Base-by-base conservation (phyloP, 345 rosid genomes). In the Citrus unshiu region DNA sequence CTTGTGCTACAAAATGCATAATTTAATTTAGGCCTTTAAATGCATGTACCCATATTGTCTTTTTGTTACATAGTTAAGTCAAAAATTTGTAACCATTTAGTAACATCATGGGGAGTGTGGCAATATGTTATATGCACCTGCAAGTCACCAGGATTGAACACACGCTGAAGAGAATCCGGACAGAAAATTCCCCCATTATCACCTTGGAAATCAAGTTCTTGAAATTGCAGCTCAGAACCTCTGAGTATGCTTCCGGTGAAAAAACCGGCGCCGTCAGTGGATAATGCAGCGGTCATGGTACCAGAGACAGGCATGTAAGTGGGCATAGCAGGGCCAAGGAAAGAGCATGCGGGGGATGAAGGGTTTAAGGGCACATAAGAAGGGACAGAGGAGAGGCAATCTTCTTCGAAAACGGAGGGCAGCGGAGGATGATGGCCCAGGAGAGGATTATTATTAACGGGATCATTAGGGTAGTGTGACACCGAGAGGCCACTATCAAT, bases 301-400 rank as follows among this genome's bases (percentile, higher is more conserved):
- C 83, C 88, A 6, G 82, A 54, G 7, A 18, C 68, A 62, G 87
- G 70, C 87, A 88, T 79, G 85, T 81, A 88, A 0, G 83, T 1
- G 13, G 86, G 72, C 75, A 89, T 78, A 60, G 81, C 76, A 56
- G 95, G 86, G 66, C 85, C 84, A 25, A 82, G 85, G 56, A 88
- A 87, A 27, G 93, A 83, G 74, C 88, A 82, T 9, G 89, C 81
- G 69, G 95, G 88, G 3, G 91, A 89, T 2, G 91, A 71, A 59
- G 94, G 89, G 70, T 90, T 91, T 67, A 89, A 54, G 71, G 91
- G 90, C 7, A 80, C 70, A 84, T 84, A 92, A 79, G 92, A 79
- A 62, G 99, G 90, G 69, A 90, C 87, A 2, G 95, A 88, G 73
- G 98, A 90, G 77, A 93, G 80, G 82, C 94, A 88, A 82, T 94